A percentile compares a stretch with the other conserved stretches of the same genome.
phyloP scores from a whole-genome alignment of 345 rosid genomes.

The Eucalyptus camaldulensis region DNA sequence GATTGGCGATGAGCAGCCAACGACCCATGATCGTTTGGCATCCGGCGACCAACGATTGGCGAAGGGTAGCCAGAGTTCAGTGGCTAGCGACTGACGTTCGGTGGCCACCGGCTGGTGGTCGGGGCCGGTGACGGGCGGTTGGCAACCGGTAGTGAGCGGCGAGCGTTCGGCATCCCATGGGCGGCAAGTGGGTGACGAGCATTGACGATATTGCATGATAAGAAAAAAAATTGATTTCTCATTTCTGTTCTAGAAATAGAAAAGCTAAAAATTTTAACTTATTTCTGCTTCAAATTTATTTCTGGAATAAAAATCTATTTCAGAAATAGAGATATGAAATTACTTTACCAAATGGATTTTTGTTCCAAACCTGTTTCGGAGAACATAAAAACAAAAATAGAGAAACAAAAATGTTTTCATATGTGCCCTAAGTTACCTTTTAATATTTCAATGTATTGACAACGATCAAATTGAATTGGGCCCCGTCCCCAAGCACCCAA shows the following conservation, averaged over 20 bases:
- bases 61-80: rapidly evolving
- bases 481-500: neutral
- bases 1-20: too few relatives aligned
- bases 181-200: rapidly evolving
- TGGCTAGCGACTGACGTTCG: too few relatives aligned
- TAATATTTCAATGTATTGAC: neutral
- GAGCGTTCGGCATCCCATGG: rapidly evolving
- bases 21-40: rapidly evolving
- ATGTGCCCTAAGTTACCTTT: neutral
- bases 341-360: rapidly evolving
- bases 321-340: too few relatives aligned
- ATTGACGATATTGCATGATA: rapidly evolving
- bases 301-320: rapidly evolving
- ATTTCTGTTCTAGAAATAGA: rapidly evolving
- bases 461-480: neutral
- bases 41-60: rapidly evolving
- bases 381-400: rapidly evolving
- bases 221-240: rapidly evolving
- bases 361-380: rapidly evolving
- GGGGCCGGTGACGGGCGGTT: rapidly evolving
- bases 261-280: too few relatives aligned
- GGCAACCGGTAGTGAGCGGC: rapidly evolving
- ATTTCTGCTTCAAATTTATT: too few relatives aligned
- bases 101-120: rapidly evolving
- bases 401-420: rapidly evolving